Evolutionary conservation across 306 rosid genomes (phyloP).

Genomic region (Clitoria ternatea): DNA sequence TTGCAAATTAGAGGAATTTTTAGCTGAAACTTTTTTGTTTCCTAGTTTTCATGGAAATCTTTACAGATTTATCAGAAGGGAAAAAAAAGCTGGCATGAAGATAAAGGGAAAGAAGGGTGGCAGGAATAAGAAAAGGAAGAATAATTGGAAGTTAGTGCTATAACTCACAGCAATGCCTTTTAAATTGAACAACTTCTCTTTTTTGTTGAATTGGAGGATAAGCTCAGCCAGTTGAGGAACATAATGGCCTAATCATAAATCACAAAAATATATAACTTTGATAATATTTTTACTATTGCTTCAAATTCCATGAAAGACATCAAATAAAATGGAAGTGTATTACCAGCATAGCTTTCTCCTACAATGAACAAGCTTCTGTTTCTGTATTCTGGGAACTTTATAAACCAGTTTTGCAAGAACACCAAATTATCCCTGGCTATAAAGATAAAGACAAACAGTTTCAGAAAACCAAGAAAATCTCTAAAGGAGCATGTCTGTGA

Average conservation of each 20-base stretch:
- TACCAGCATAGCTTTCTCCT: conserved; percentile 84
- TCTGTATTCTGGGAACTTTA: conserved; percentile 58
- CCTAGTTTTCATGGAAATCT: not conserved
- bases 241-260: conserved; percentile 55
- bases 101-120: not conserved
- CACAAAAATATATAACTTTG: not conserved
- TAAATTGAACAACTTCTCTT: conserved; percentile 48
- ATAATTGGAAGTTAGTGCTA: conserved; percentile 31
- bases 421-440: conserved; percentile 62
- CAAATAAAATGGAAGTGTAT: conserved; percentile 1
- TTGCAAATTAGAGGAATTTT: not conserved
- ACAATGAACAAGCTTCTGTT: conserved; percentile 53
- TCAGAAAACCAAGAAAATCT: conserved; percentile 31
- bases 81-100: conserved; percentile 15
- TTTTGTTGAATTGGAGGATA: conserved; percentile 51
- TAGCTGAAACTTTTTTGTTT: not conserved
- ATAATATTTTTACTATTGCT: not conserved
- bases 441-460: conserved; percentile 21
- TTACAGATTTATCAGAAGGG: not conserved
- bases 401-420: conserved; percentile 67
- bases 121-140: conserved; percentile 23
- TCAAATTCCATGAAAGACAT: not conserved
- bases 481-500: not conserved
- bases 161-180: conserved; percentile 73
- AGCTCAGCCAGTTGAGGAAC: conserved; percentile 78